Percentiles rank a stretch among this genome's conserved stretches.
phyloP scores from a whole-genome alignment of 495 filamentous ascomycete species.

The Penicillium argentinense region DNA sequence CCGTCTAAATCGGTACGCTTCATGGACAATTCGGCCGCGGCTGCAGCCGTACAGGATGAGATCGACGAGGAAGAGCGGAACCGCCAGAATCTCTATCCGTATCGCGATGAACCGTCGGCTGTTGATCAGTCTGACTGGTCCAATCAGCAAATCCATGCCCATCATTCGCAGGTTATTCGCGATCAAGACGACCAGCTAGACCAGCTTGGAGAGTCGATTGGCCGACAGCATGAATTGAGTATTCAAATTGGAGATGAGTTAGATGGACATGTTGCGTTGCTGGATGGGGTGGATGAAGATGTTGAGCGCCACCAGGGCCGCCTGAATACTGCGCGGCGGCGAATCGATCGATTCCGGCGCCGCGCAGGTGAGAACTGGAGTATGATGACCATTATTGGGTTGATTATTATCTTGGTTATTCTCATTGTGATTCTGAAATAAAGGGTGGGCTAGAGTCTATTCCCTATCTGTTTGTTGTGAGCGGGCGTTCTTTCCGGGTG shows the following conservation, averaged over 20 bases:
- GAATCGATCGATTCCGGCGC: conserved; percentile 66
- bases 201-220: conserved; percentile 76
- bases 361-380: conserved; percentile 78
- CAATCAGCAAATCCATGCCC: conserved; percentile 85
- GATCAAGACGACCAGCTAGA: conserved; percentile 96
- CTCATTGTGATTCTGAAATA: conserved; percentile 78
- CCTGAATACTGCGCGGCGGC: conserved; percentile 69
- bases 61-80: conserved; percentile 51
- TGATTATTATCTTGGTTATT: conserved; percentile 76
- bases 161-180: conserved; percentile 74
- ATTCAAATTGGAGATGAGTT: conserved; percentile 97
- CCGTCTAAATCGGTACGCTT: conserved; percentile 87
- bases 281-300: conserved; percentile 82
- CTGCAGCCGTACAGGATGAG: conserved; percentile 34
- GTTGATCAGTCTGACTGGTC: conserved; percentile 65
- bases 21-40: conserved; percentile 60
- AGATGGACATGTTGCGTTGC: conserved; percentile 80
- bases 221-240: conserved; percentile 87
- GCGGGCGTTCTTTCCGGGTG: conserved; percentile 26
- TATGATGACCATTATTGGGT: conserved; percentile 69
- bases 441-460: conserved; percentile 10
- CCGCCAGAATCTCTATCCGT: conserved; percentile 62
- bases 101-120: conserved; percentile 61
- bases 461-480: conserved; percentile 13
- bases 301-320: conserved; percentile 79